Percentiles rank a stretch among this genome's conserved stretches.
Conservation (phyloP, 768 basidiomycete genomes). For the Chalciporus sphaerocephalus region DNA sequence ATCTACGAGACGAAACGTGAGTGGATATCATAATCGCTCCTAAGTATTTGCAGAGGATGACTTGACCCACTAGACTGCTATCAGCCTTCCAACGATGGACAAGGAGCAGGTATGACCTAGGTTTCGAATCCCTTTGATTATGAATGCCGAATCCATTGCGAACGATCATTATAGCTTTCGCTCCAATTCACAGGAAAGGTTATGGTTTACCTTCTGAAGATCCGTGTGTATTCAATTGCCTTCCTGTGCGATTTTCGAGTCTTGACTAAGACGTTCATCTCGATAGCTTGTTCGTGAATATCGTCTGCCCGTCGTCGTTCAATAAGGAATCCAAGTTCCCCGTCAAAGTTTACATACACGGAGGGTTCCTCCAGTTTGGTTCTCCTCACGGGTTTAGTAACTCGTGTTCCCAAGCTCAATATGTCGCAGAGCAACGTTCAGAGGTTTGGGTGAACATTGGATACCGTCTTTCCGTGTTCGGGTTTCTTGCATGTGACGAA, state of each 20-base stretch:
- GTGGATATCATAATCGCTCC: constrained; percentile 19
- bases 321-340: constrained; percentile 45
- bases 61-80: constrained; percentile 41
- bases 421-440: constrained; percentile 53
- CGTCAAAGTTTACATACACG: constrained; percentile 72
- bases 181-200: constrained; percentile 58
- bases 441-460: constrained; percentile 75
- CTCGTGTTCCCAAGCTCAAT: constrained; percentile 64
- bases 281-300: constrained; percentile 58
- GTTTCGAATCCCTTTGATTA: background rate
- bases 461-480: constrained; percentile 70
- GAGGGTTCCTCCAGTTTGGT: constrained; percentile 81
- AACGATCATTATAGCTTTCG: no score
- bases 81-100: constrained; percentile 65
- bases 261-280: background rate
- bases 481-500: constrained; percentile 63
- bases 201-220: constrained; percentile 66
- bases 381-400: constrained; percentile 62
- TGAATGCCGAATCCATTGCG: no score
- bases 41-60: background rate
- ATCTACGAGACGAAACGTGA: constrained; percentile 53
- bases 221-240: constrained; percentile 38
- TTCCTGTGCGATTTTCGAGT: background rate
- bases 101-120: constrained; percentile 42
- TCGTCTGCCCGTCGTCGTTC: constrained; percentile 48